A percentile compares a stretch with the other conserved stretches of the same genome.
Evolutionary conservation across 2,329 filamentous ascomycete species (phyloP).

Genomic region (Neopestalotiopsis sp.): DNA sequence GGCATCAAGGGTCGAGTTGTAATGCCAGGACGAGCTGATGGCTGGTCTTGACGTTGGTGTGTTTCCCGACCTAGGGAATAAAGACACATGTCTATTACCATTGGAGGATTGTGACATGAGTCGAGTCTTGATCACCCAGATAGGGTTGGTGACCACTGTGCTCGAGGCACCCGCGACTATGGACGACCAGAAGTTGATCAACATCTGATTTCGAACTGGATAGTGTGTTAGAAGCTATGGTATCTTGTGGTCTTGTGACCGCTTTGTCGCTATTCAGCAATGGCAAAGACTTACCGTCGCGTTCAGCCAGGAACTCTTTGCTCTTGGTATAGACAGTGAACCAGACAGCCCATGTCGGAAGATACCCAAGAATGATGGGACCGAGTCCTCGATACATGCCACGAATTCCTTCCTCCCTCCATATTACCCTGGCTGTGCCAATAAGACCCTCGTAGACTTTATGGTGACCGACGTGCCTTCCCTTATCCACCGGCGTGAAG

Average conservation of each 20-base stretch:
- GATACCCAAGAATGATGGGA: constrained; percentile 92
- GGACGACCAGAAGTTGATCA: constrained; percentile 87
- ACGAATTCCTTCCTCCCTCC: constrained; percentile 83
- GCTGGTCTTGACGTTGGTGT: constrained; percentile 61
- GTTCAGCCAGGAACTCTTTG: constrained; percentile 73
- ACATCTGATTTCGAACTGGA: constrained; percentile 68
- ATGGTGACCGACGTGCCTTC: constrained; percentile 53
- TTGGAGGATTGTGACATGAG: constrained; percentile 86
- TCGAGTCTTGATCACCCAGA: constrained; percentile 99
- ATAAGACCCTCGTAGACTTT: constrained; percentile 84
- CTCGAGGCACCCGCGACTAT: constrained; percentile 90
- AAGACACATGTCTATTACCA: constrained; percentile 51
- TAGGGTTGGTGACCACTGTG: constrained; percentile 93
- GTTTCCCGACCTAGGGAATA: constrained; percentile 55
- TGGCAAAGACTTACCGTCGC: constrained; percentile 59
- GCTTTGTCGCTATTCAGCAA: not conserved
- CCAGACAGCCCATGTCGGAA: constrained; percentile 98
- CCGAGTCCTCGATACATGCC: constrained; percentile 94
- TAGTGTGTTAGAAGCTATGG: constrained; percentile 15
- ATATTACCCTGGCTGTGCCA: constrained; percentile 86
- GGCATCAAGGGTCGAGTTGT: constrained; percentile 86
- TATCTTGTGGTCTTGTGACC: not conserved
- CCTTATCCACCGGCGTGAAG: constrained; percentile 63
- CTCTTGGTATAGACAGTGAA: constrained; percentile 95
- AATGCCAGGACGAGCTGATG: constrained; percentile 83